phyloP scores from a whole-genome alignment of 148 eudicot species.

The Nyssa sinensis region DNA sequence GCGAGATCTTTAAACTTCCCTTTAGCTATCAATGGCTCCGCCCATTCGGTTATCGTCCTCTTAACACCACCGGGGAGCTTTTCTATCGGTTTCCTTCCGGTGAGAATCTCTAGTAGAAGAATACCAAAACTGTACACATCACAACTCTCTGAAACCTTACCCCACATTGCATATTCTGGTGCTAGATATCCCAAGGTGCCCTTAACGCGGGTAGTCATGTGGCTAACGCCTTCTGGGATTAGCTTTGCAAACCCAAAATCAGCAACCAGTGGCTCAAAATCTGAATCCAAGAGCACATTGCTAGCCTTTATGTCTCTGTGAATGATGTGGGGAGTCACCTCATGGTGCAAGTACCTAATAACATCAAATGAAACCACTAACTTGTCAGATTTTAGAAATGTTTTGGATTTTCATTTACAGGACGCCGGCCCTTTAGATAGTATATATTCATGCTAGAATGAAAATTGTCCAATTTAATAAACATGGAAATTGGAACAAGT shows the following conservation, averaged over 20 bases:
- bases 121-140: constrained; percentile 58
- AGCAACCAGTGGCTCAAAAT: constrained; percentile 48
- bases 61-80: constrained; percentile 39
- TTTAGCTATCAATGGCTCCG: constrained; percentile 34
- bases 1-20: constrained; percentile 38
- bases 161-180: constrained; percentile 60
- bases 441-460: too few relatives aligned
- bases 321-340: constrained; percentile 52
- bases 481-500: too few relatives aligned
- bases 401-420: too few relatives aligned
- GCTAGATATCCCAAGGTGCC: constrained; percentile 56
- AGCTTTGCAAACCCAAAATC: constrained; percentile 60
- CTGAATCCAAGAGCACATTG: constrained; percentile 47
- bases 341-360: constrained; percentile 53
- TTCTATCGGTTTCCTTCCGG: constrained; percentile 46
- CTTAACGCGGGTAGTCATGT: constrained; percentile 62
- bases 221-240: constrained; percentile 52
- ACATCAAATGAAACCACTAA: background rate
- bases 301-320: constrained; percentile 57
- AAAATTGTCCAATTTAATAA: too few relatives aligned
- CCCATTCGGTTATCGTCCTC: constrained; percentile 60
- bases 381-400: too few relatives aligned
- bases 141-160: constrained; percentile 53
- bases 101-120: constrained; percentile 40
- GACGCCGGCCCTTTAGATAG: too few relatives aligned